Evolutionary conservation across 1,284 basidiomycete genomes (phyloP), one percentile per base, ranked within the genome.

Genomic region (Boletellus sp.): DNA sequence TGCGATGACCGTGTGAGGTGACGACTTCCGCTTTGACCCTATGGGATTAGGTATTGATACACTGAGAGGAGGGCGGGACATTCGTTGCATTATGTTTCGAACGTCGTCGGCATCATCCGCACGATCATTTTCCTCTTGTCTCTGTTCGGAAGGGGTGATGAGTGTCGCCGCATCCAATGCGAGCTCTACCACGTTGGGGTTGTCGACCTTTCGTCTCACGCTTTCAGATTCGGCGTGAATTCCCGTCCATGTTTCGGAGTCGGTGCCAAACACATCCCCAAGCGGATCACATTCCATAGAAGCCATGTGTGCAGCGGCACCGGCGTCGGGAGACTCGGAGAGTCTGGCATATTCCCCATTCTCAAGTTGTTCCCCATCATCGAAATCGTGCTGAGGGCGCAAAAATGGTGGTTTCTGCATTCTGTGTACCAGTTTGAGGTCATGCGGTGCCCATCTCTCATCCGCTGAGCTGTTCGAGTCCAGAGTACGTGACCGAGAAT

Each of bases 201-300:
- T 45, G 56, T 54, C 37, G 36, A 54, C 41, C n/a, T 57, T 57
- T 34, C 59, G 66, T 53, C 56, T 58, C 35, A 50, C 48, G 46
- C 41, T 48, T 47, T 54, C 48, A 39, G 56, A 50, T 61, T 60
- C 63, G 36, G 56, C 62, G 43, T 69, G 78, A 40, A 84, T 70
- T 43, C 77, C 76, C 47, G 71, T 69, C 82, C 82, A 84, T 4
- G 76, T 74, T 53, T 82, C 77, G 51, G 69, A 76, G 62, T 84
- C 82, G 22, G 73, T 72, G 38, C 81, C 81, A 56, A 76, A 76
- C 17, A 77, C 67, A 52, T 78, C 76, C 19, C 61, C 61, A 21
- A 77, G 64, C 9, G 74, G 72, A 56, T 78, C 75, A 29, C 60
- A 66, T 39, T 60, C 56, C 39, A 66, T 57, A 44, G 57, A 48